Conservation (phyloP, 2,329 filamentous ascomycete species). For the Anthostomella pinea region DNA sequence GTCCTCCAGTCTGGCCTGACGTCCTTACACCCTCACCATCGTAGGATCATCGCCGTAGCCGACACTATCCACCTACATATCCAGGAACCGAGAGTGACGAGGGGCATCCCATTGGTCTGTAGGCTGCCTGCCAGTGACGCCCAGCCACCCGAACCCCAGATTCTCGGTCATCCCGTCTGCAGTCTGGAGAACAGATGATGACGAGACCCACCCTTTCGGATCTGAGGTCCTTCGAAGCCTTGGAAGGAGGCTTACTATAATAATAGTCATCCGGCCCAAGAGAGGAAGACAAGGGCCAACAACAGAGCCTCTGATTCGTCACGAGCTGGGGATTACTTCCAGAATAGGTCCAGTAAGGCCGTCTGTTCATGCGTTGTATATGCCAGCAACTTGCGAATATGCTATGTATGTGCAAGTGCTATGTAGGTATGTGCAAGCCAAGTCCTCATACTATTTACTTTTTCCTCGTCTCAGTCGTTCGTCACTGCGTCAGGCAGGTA, state of each 20-base stretch:
- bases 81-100: not conserved
- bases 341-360: too few relatives aligned
- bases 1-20: constrained; percentile 3
- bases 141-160: constrained; percentile 21
- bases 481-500: too few relatives aligned
- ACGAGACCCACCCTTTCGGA: constrained; percentile 17
- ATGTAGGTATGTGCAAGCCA: too few relatives aligned
- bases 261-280: too few relatives aligned
- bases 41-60: not conserved
- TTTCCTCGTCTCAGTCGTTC: too few relatives aligned
- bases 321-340: too few relatives aligned
- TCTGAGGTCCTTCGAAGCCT: constrained; percentile 21
- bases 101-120: constrained; percentile 1
- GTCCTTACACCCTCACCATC: constrained; percentile 8
- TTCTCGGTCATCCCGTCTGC: constrained; percentile 18
- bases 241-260: constrained; percentile 9
- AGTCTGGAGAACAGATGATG: constrained; percentile 10
- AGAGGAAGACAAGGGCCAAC: constrained; percentile 1
- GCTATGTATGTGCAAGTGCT: too few relatives aligned
- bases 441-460: too few relatives aligned
- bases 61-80: not conserved
- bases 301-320: constrained; percentile 1
- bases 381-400: too few relatives aligned
- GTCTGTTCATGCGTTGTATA: too few relatives aligned
- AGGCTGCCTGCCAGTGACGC: constrained; percentile 5